Percentiles rank a stretch among this genome's conserved stretches.
Conservation (phyloP, 2,329 filamentous ascomycete species). For the Fusarium concolor region DNA sequence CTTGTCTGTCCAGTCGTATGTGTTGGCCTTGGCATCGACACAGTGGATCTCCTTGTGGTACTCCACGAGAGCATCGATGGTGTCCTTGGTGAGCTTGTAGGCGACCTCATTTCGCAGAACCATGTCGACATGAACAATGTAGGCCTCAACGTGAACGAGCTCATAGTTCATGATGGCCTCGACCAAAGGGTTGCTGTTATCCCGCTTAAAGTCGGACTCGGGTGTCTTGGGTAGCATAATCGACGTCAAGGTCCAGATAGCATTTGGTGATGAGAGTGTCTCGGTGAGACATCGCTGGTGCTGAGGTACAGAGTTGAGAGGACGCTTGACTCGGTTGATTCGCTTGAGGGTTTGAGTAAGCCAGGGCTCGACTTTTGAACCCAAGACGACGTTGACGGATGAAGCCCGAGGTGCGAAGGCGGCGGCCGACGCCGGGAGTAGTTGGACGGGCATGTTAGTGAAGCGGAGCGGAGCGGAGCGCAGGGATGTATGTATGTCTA, state of each 20-base stretch:
- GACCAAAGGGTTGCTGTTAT: slow-evolving; percentile 67
- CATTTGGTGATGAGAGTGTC: slow-evolving; percentile 87
- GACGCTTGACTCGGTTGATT: slow-evolving; percentile 95
- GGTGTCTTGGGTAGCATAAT: slow-evolving; percentile 93
- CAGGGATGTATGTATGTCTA: slow-evolving; percentile 23
- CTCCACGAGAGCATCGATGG: slow-evolving; percentile 91
- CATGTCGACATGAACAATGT: slow-evolving; percentile 99
- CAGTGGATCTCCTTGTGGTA: slow-evolving; percentile 98
- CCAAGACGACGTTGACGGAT: slow-evolving; percentile 93
- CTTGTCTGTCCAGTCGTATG: slow-evolving; percentile 96
- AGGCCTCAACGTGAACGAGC: slow-evolving; percentile 93
- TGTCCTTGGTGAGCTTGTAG: slow-evolving; percentile 95
- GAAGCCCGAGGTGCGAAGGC: slow-evolving; percentile 93
- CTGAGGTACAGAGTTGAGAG: slow-evolving; percentile 95
- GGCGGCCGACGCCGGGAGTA: slow-evolving; percentile 93
- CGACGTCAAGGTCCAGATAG: slow-evolving; percentile 94
- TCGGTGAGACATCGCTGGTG: slow-evolving; percentile 96
- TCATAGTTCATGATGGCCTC: slow-evolving; percentile 94
- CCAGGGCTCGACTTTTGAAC: slow-evolving; percentile 94
- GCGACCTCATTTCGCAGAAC: slow-evolving; percentile 97
- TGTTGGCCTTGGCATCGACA: slow-evolving; percentile 86
- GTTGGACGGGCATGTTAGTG: slow-evolving; percentile 83
- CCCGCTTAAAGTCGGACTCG: slow-evolving; percentile 83
- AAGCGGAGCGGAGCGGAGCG: slow-evolving; percentile 38
- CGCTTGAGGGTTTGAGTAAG: slow-evolving; percentile 96